Conservation (phyloP, 2,329 filamentous ascomycete genomes). For the Aspergillus carbonarius region DNA sequence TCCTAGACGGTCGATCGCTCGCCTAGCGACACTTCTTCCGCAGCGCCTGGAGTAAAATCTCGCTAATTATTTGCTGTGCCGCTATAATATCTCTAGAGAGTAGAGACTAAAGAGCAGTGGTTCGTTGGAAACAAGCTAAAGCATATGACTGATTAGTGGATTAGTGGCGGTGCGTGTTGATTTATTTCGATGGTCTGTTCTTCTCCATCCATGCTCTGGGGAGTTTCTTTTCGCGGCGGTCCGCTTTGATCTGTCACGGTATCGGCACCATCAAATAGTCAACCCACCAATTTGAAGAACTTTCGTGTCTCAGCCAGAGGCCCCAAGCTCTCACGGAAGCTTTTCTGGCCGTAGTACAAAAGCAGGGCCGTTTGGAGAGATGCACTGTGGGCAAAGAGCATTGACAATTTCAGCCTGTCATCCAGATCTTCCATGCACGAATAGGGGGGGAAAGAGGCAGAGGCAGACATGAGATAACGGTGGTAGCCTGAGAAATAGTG, state of each 20-base stretch:
- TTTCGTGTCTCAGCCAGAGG: background rate
- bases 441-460: background rate
- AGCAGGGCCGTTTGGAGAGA: background rate
- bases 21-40: background rate
- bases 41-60: background rate
- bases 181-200: background rate
- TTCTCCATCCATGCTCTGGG: background rate
- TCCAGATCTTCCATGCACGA: background rate
- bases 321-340: background rate
- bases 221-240: background rate
- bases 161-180: background rate
- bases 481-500: background rate
- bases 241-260: background rate
- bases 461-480: constrained; percentile 1
- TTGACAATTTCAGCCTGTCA: background rate
- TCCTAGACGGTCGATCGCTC: background rate
- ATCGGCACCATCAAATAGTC: background rate
- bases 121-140: background rate
- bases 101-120: background rate
- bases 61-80: background rate
- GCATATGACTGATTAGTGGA: background rate
- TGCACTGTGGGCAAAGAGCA: background rate
- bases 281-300: background rate
- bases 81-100: background rate
- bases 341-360: background rate